A percentile compares a stretch with the other conserved stretches of the same genome.
These are phyloP conservation scores for Hypholoma sublateritium DNA, from an alignment of 768 basidiomycete species.

Conservation along the genomic window DNA sequence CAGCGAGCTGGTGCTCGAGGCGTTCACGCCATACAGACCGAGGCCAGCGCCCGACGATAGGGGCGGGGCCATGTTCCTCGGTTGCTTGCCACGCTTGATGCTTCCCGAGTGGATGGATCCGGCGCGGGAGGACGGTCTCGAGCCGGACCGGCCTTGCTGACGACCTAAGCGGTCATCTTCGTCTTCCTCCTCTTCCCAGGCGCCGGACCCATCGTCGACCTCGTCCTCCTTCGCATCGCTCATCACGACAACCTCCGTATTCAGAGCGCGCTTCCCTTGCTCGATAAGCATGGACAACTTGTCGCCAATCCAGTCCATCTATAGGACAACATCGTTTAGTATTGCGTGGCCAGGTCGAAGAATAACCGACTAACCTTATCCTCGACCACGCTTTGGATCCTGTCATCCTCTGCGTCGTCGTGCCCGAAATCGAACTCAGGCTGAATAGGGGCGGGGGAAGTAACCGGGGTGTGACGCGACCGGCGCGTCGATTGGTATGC, in stretches of 20 bases:
- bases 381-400: slow-evolving; percentile 33
- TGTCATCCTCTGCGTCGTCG: slow-evolving; percentile 21
- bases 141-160: too few relatives aligned
- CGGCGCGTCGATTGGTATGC: slow-evolving; percentile 1
- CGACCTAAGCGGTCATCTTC: slow-evolving; percentile 9
- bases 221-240: slow-evolving; percentile 74
- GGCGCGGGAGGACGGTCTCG: slow-evolving; percentile 23
- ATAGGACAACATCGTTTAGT: slow-evolving; percentile 2
- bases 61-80: slow-evolving; percentile 22
- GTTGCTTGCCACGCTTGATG: slow-evolving; percentile 18
- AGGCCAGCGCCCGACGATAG: slow-evolving; percentile 26
- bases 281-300: slow-evolving; percentile 69
- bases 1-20: slow-evolving; percentile 7
- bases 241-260: slow-evolving; percentile 76
- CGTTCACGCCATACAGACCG: slow-evolving; percentile 6
- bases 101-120: slow-evolving; percentile 29
- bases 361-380: slow-evolving; percentile 37
- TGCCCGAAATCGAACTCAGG: slow-evolving; percentile 45
- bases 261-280: slow-evolving; percentile 77
- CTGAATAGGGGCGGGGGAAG: not conserved
- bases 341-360: not conserved
- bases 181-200: slow-evolving; percentile 69
- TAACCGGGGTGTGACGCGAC: not conserved
- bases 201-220: slow-evolving; percentile 71
- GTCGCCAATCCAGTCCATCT: slow-evolving; percentile 87